These are phyloP conservation scores for Sugiyamaella xylanicola DNA, from an alignment of 1,139 yeast genomes.

Conservation along the genomic window DNA sequence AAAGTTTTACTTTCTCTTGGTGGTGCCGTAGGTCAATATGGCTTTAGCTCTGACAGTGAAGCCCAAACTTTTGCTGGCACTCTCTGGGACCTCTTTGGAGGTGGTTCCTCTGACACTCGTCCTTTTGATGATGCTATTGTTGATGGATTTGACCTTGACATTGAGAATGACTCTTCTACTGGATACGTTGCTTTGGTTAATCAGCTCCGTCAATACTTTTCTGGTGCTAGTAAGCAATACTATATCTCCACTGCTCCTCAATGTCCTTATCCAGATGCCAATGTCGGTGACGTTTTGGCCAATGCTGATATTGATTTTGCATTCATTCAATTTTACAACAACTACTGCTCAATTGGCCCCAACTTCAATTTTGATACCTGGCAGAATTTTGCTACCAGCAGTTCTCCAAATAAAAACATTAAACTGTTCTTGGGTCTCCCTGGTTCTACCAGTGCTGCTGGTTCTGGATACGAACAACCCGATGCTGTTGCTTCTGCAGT, in stretches of 20 bases:
- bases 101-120: constrained; percentile 60
- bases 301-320: constrained; percentile 76
- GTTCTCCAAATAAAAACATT: constrained; percentile 62
- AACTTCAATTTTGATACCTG: constrained; percentile 85
- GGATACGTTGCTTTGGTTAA: constrained; percentile 58
- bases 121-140: constrained; percentile 75
- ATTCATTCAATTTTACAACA: constrained; percentile 91
- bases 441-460: constrained; percentile 68
- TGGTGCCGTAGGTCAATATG: constrained; percentile 81
- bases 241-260: constrained; percentile 95
- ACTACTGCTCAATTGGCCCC: constrained; percentile 60
- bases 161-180: constrained; percentile 55
- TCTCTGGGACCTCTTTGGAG: constrained; percentile 86
- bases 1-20: constrained; percentile 81
- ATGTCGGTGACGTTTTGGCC: constrained; percentile 67
- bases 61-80: constrained; percentile 72
- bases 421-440: constrained; percentile 73
- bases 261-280: constrained; percentile 89
- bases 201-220: constrained; percentile 58
- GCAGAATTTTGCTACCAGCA: constrained; percentile 62
- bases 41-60: constrained; percentile 61
- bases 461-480: constrained; percentile 54
- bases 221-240: constrained; percentile 51
- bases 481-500: constrained; percentile 33
- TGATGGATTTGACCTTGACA: constrained; percentile 76